These are phyloP conservation scores for Sporisorium graminicola DNA, from an alignment of 1,284 basidiomycete species.

Conservation along the genomic window DNA sequence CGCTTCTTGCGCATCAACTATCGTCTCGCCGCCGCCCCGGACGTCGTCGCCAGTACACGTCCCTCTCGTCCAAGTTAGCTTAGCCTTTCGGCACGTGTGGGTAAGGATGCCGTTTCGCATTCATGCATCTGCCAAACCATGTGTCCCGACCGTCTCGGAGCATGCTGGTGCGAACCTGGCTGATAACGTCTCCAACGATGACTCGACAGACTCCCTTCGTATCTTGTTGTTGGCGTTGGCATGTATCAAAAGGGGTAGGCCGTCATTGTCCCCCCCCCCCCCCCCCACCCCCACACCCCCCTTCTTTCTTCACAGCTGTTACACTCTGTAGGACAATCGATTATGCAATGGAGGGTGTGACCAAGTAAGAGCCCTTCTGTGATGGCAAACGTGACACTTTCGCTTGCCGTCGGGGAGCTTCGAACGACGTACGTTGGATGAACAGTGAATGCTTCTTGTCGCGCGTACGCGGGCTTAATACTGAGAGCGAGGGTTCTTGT, in stretches of 20 bases:
- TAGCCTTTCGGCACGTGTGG: neutral
- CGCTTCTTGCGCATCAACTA: neutral
- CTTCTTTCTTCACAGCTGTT: no score
- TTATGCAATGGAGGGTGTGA: no score
- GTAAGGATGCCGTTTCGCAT: neutral
- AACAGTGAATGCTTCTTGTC: no score
- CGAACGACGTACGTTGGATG: no score
- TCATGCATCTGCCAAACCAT: constrained; percentile 1
- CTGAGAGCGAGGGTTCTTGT: neutral
- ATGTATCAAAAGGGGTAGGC: no score
- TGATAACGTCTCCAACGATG: neutral
- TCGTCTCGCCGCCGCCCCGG: neutral
- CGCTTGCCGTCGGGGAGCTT: no score
- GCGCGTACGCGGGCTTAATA: neutral
- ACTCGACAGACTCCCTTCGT: constrained; percentile 17
- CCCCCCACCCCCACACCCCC: no score
- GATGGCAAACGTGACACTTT: no score
- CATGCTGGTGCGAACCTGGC: constrained; percentile 8
- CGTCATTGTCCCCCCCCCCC: no score
- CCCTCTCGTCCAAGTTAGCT: neutral
- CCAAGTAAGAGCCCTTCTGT: no score
- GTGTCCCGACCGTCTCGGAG: constrained; percentile 14
- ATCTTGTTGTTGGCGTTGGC: no score
- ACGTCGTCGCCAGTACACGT: neutral
- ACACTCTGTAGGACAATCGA: no score